Evolutionary conservation across 2,329 filamentous ascomycete species (phyloP), one percentile per base, ranked within the genome.

Genomic region (Bipolaris bicolor): DNA sequence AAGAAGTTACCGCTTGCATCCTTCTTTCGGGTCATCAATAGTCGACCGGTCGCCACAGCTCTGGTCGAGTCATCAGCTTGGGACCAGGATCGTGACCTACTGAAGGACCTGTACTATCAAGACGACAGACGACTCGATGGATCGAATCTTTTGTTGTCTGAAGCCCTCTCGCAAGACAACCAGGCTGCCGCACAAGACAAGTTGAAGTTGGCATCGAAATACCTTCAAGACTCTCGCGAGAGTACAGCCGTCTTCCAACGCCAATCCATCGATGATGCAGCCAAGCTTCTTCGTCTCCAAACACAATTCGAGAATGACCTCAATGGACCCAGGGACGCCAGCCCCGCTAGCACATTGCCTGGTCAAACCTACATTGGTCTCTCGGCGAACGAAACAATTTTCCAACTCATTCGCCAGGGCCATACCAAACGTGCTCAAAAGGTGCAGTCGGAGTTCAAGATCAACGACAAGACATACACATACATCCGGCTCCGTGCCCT

Each of bases 61-160:
- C 84, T 99, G 10, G 91, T 99, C 22, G 95, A 99, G 76, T 86
- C 92, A 1, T 89, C 89, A 0, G 94, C 95, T 0, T 82, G 84
- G 49, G 87, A 91, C 49, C 90, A 96, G 68, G 92, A 96, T 67
- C 84, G 86, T 0, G 87, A 90, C 52, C 77, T 99, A 20, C 85
- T 99, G 24, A 99, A 98, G 71, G 95, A 98, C 72, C 82, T 99
- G 3, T 99, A 95, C 79, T 99, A 99, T 74, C 95, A 98, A 78
- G 95, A 98, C 69, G 95, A 99, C 74, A 87, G 94, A 5, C 87
- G 93, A 3, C 81, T 92, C 5, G 95, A 98, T 63, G 92, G 95
- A 3, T 90, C 94, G 0, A 90, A 92, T 56, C 87, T 99, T 1
- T 90, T 98, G 57, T 81, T 99, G 13, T 86, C 87, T 18, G 94